phyloP scores from a whole-genome alignment of 257 asterid genomes.

The Eustoma russellianum region DNA sequence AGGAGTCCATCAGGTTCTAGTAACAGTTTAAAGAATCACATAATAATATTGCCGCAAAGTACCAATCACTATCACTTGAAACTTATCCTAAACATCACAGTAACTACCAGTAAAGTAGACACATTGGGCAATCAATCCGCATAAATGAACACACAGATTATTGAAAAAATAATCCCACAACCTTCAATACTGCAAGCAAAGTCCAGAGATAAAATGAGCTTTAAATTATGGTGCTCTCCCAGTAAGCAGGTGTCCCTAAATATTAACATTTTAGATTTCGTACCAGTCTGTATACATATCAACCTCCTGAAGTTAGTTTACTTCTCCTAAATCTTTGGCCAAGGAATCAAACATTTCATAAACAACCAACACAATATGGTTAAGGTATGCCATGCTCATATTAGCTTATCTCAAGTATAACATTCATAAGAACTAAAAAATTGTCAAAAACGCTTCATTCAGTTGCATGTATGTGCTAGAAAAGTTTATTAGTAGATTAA shows the following conservation, averaged over 20 bases:
- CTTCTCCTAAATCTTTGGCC: background rate
- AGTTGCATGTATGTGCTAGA: too few species aligned
- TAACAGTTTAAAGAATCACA: background rate
- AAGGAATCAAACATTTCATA: background rate
- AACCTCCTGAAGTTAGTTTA: too few species aligned
- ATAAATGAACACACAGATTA: background rate
- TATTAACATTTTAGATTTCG: too few species aligned
- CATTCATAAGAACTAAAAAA: too few species aligned
- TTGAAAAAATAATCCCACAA: background rate
- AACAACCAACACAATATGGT: too few species aligned
- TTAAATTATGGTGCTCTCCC: too few species aligned
- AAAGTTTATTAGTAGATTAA: too few species aligned
- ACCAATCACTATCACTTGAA: background rate
- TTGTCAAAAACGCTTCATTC: too few species aligned
- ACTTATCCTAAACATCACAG: background rate
- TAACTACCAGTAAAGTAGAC: background rate
- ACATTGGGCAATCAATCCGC: background rate
- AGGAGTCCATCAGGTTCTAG: slow-evolving; percentile 19
- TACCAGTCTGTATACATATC: too few species aligned
- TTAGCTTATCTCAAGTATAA: too few species aligned
- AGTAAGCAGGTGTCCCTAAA: background rate
- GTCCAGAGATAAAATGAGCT: too few species aligned
- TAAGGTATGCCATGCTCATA: too few species aligned
- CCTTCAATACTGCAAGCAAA: background rate
- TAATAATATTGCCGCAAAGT: background rate